Conservation (phyloP, 371 early-diverging fungal species). For the Mortierella polycephala region DNA sequence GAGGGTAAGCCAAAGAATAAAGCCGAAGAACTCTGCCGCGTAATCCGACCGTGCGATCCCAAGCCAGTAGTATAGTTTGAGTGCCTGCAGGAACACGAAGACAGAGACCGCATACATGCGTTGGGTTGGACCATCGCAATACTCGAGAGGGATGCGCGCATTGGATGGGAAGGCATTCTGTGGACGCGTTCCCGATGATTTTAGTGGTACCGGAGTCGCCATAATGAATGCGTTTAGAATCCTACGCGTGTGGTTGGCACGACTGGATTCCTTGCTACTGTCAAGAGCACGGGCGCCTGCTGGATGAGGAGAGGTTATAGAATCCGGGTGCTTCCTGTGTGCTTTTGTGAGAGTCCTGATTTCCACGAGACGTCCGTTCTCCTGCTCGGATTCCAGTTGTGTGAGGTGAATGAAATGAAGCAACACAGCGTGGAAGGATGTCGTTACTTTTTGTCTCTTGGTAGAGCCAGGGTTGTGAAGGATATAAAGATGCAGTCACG, state of each 20-base stretch:
- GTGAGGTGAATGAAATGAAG: too few species aligned
- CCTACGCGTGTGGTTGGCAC: neutral
- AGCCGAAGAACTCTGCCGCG: constrained; percentile 52
- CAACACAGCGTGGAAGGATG: too few species aligned
- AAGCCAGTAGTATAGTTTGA: constrained; percentile 42
- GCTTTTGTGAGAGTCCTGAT: too few species aligned
- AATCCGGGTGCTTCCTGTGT: too few species aligned
- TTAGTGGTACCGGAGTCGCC: constrained; percentile 27
- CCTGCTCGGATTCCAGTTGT: too few species aligned
- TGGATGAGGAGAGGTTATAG: neutral
- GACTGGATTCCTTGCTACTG: neutral
- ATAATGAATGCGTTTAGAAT: constrained; percentile 6
- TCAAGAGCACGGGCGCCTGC: neutral
- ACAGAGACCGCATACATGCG: constrained; percentile 42
- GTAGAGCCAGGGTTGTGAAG: too few species aligned
- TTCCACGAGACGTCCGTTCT: too few species aligned
- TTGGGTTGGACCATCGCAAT: constrained; percentile 51
- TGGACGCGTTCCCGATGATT: constrained; percentile 35
- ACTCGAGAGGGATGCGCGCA: constrained; percentile 45
- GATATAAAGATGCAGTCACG: too few species aligned
- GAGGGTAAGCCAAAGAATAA: constrained; percentile 43
- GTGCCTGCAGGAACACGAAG: constrained; percentile 41
- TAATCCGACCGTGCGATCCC: constrained; percentile 39
- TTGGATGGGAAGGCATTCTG: constrained; percentile 33
- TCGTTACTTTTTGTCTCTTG: too few species aligned